Conservation (phyloP, 495 filamentous ascomycete species). For the Hypoxylon intermedium region DNA sequence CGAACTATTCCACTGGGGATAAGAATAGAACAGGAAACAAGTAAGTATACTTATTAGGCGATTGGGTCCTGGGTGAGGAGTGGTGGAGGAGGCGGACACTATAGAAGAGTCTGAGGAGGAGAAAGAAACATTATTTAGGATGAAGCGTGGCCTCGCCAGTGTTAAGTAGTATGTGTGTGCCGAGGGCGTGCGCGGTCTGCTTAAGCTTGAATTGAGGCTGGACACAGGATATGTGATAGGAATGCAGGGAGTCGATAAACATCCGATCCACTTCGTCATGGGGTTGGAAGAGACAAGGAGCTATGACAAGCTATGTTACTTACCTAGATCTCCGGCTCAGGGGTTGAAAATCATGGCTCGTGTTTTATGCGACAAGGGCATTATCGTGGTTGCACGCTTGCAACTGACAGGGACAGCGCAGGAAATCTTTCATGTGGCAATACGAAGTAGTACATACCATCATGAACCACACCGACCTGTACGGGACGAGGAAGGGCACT, state of each 20-base stretch:
- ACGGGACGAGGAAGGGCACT: neutral
- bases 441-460: neutral
- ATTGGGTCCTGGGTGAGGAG: slow-evolving; percentile 25
- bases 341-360: slow-evolving; percentile 29
- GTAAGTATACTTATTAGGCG: slow-evolving; percentile 19
- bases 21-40: slow-evolving; percentile 36
- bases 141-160: slow-evolving; percentile 17
- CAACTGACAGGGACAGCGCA: slow-evolving; percentile 1
- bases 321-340: slow-evolving; percentile 37
- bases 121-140: slow-evolving; percentile 19
- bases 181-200: slow-evolving; percentile 21
- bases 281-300: slow-evolving; percentile 30
- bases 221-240: slow-evolving; percentile 22
- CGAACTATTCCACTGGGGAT: slow-evolving; percentile 45
- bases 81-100: slow-evolving; percentile 28
- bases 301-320: slow-evolving; percentile 27
- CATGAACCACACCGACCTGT: slow-evolving; percentile 1
- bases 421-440: slow-evolving; percentile 12
- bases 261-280: slow-evolving; percentile 35
- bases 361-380: slow-evolving; percentile 36
- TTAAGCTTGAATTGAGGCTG: slow-evolving; percentile 29
- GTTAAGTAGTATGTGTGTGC: slow-evolving; percentile 30
- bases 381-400: slow-evolving; percentile 17
- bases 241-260: slow-evolving; percentile 39
- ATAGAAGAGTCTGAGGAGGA: slow-evolving; percentile 37